Percentiles rank a stretch among this genome's conserved stretches.
These are phyloP conservation scores for Nissolia schottii DNA, from an alignment of 306 rosid genomes.

Conservation along the genomic window DNA sequence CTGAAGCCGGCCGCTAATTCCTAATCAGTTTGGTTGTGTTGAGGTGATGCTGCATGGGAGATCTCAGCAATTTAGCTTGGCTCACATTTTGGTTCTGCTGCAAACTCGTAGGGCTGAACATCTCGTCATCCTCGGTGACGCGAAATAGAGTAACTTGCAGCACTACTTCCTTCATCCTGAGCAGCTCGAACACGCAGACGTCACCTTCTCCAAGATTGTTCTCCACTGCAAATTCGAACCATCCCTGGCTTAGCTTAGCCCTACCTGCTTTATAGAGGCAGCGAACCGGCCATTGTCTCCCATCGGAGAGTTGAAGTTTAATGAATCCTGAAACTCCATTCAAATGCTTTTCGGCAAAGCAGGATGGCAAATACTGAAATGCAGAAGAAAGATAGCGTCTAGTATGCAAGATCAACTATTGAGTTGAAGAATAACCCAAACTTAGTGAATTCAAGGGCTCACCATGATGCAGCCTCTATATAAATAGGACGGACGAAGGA, in stretches of 20 bases:
- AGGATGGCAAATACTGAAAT: slow-evolving; percentile 88
- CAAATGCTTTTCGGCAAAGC: slow-evolving; percentile 93
- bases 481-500: slow-evolving; percentile 88
- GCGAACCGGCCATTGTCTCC: slow-evolving; percentile 87
- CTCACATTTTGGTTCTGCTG: slow-evolving; percentile 40
- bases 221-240: slow-evolving; percentile 85
- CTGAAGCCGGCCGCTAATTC: slow-evolving; percentile 48
- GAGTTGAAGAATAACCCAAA: slow-evolving; percentile 3
- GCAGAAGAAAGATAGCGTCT: not conserved
- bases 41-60: slow-evolving; percentile 30
- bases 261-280: slow-evolving; percentile 87
- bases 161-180: slow-evolving; percentile 59
- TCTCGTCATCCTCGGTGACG: slow-evolving; percentile 52
- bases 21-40: slow-evolving; percentile 38
- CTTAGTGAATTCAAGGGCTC: slow-evolving; percentile 25
- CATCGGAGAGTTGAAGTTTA: slow-evolving; percentile 77
- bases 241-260: slow-evolving; percentile 95
- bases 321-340: slow-evolving; percentile 88
- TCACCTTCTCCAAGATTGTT: slow-evolving; percentile 94
- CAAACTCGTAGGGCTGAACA: slow-evolving; percentile 37
- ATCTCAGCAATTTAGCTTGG: slow-evolving; percentile 26
- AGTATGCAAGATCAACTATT: not conserved
- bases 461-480: slow-evolving; percentile 99
- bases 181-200: slow-evolving; percentile 88
- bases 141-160: slow-evolving; percentile 78